A percentile compares a stretch with the other conserved stretches of the same genome.
Conservation (phyloP, 1,284 basidiomycete species). For the Rhodotorula sp. region DNA sequence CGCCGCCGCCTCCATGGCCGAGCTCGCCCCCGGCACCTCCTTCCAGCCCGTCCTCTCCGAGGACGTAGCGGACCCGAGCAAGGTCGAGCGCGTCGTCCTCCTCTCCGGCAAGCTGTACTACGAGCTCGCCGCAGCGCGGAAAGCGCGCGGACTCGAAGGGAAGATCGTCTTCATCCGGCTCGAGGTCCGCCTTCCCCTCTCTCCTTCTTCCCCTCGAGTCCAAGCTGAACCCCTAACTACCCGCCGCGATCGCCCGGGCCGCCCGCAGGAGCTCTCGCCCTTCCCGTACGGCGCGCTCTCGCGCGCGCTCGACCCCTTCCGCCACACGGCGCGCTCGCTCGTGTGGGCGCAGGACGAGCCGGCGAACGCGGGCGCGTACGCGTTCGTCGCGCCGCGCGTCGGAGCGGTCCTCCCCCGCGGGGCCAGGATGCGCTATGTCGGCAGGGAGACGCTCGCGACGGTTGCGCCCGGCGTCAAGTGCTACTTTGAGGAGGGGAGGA, state of each 20-base stretch:
- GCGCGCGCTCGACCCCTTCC: conserved; percentile 58
- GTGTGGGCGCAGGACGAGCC: conserved; percentile 83
- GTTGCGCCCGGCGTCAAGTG: conserved; percentile 76
- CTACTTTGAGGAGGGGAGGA: conserved; percentile 68
- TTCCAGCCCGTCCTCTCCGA: conserved; percentile 76
- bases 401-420: conserved; percentile 56
- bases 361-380: conserved; percentile 77
- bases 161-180: conserved; percentile 69
- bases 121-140: conserved; percentile 71
- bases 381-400: conserved; percentile 65
- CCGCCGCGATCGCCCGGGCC: too few species aligned
- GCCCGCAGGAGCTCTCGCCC: conserved; percentile 67
- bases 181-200: conserved; percentile 54
- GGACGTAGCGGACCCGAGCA: conserved; percentile 56
- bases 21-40: conserved; percentile 63
- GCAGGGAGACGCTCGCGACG: conserved; percentile 69
- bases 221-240: background rate
- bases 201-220: background rate
- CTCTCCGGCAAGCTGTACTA: conserved; percentile 83
- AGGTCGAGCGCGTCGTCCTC: conserved; percentile 49
- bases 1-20: conserved; percentile 68
- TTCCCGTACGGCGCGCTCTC: conserved; percentile 70
- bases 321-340: conserved; percentile 44
- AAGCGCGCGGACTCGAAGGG: conserved; percentile 57
- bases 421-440: conserved; percentile 60